Base-by-base conservation (phyloP, 1,284 basidiomycete species). In the Cutaneotrichosporon mucoides region DNA sequence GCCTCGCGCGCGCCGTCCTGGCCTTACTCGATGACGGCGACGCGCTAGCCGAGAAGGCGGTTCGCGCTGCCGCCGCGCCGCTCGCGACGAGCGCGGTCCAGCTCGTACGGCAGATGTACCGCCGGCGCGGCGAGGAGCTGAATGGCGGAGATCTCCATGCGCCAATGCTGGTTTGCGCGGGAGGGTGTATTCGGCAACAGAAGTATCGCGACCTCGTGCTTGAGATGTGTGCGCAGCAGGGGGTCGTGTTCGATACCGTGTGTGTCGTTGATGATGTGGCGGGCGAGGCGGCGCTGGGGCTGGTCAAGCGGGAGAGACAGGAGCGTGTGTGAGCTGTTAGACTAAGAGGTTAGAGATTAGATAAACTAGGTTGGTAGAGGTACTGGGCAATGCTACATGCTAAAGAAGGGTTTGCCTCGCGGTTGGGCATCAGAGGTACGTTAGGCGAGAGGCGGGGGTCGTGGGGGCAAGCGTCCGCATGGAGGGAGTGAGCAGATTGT, bases 171-270 rank as follows among this genome's bases (percentile, higher is more conserved):
- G 60, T 69, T 10, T 55, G 67, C 45, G 68, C 66, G 13, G 71
- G 71, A 35, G 71, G 71, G 4, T 64, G 71, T n/a, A 61, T 69
- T 10, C 61, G 66, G 2, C 71, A 73, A 55, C 59, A 57, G 6
- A 53, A 49, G 10, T 73, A 73, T 56, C 57, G 66, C 43, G 43
- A 57, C 5, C 58, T 66, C 24, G 42, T 73, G 12, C 42, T 67
- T 15, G 56, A 62, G 12, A 34, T 58, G 53, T 56, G 67, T 49
- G 51, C 50, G 16, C 58, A 50, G 8, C 16, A 60, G 33, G 70
- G 67, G 16, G 63, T 69, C 2, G 53, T 51, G 43, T 71, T 73
- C 54, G 67, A 65, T 1, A 35, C 24, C 24, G 58, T 60, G 42
- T 61, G 57, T 16, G 61, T 66, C 5, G 63, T 70, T 36, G 58